Percentiles rank a stretch among this genome's conserved stretches.
Evolutionary conservation across 2,329 filamentous ascomycete genomes (phyloP).

Genomic region (Cladosporium sp.): DNA sequence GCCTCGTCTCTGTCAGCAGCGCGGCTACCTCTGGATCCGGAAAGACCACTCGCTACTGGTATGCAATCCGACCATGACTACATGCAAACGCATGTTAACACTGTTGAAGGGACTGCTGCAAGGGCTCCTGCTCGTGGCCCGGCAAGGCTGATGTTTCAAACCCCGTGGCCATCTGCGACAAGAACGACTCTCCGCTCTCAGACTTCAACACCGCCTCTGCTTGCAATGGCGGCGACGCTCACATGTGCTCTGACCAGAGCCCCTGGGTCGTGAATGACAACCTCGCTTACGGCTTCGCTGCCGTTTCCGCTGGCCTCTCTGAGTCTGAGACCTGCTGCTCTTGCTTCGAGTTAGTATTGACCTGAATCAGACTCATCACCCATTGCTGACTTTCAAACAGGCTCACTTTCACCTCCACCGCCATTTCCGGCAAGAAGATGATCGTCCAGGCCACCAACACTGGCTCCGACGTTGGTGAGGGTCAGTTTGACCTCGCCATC

Average conservation of each 20-base stretch:
- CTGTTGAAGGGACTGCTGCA: slow-evolving; percentile 59
- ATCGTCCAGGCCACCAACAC: slow-evolving; percentile 61
- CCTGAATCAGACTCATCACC: background rate
- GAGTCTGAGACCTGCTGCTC: slow-evolving; percentile 61
- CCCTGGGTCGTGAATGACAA: slow-evolving; percentile 56
- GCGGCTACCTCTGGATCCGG: slow-evolving; percentile 27
- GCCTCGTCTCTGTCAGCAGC: slow-evolving; percentile 17
- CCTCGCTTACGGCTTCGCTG: slow-evolving; percentile 59
- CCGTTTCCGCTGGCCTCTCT: slow-evolving; percentile 48
- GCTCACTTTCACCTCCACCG: slow-evolving; percentile 52
- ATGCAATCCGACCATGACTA: background rate
- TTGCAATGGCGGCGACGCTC: slow-evolving; percentile 54
- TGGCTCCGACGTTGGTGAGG: slow-evolving; percentile 49
- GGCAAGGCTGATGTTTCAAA: slow-evolving; percentile 49
- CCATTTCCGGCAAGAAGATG: slow-evolving; percentile 55
- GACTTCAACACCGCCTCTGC: slow-evolving; percentile 45
- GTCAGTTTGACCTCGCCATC: slow-evolving; percentile 53
- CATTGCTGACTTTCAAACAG: slow-evolving; percentile 12
- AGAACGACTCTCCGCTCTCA: slow-evolving; percentile 48
- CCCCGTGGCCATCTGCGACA: slow-evolving; percentile 51
- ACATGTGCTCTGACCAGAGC: slow-evolving; percentile 55
- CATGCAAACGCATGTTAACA: slow-evolving; percentile 17
- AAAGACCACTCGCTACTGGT: slow-evolving; percentile 37
- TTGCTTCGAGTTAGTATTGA: slow-evolving; percentile 48
- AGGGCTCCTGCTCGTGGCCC: slow-evolving; percentile 58